Evolutionary conservation across 2,329 filamentous ascomycete species (phyloP).

Genomic region (Ilyonectria mors-panacis): DNA sequence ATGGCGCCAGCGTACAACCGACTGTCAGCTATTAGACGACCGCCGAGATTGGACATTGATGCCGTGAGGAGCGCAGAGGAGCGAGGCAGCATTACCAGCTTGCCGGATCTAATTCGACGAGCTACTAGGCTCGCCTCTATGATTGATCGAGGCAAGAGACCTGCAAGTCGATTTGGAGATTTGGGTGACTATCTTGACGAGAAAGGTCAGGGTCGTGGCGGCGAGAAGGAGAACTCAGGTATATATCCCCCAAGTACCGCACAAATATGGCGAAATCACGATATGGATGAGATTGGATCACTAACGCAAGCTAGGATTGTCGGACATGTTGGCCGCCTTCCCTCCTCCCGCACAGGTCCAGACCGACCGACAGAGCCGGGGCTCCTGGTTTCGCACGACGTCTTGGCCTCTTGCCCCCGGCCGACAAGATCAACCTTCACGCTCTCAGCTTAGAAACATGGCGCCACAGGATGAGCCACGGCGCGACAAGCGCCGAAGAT

Average conservation of each 20-base stretch:
- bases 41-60: slow-evolving; percentile 85
- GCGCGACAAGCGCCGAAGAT: slow-evolving; percentile 68
- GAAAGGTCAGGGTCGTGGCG: slow-evolving; percentile 55
- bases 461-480: slow-evolving; percentile 43
- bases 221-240: slow-evolving; percentile 59
- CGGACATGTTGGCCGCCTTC: slow-evolving; percentile 77
- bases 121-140: slow-evolving; percentile 90
- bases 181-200: slow-evolving; percentile 66
- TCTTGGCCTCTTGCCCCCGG: slow-evolving; percentile 66
- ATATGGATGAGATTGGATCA: slow-evolving; percentile 52
- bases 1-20: slow-evolving; percentile 52
- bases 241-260: slow-evolving; percentile 39
- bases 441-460: slow-evolving; percentile 39
- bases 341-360: slow-evolving; percentile 68
- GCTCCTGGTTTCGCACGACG: slow-evolving; percentile 59
- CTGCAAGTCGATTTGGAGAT: slow-evolving; percentile 71
- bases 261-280: slow-evolving; percentile 3
- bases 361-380: slow-evolving; percentile 62
- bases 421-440: slow-evolving; percentile 42
- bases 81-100: slow-evolving; percentile 90
- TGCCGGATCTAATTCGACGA: slow-evolving; percentile 90
- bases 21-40: slow-evolving; percentile 71
- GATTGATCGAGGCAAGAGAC: slow-evolving; percentile 84
- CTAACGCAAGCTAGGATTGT: slow-evolving; percentile 68
- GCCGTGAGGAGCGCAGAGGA: slow-evolving; percentile 86